phyloP scores from a whole-genome alignment of 768 basidiomycete genomes.

The Tylopilus plumbeoviolaceoides region DNA sequence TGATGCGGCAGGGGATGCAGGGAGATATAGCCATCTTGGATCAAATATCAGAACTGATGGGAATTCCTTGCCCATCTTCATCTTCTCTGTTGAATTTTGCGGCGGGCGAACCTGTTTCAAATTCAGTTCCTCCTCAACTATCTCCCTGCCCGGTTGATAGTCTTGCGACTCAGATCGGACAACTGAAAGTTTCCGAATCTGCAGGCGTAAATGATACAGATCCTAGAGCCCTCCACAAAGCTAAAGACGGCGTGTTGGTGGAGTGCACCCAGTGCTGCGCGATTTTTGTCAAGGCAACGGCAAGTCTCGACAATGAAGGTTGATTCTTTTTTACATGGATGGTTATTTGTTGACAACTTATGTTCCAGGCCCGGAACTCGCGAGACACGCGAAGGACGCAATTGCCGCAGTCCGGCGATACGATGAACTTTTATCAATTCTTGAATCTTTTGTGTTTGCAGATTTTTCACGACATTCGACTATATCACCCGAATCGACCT shows the following conservation, averaged over 20 bases:
- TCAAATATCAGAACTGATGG: conserved; percentile 42
- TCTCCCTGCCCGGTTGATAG: conserved; percentile 16
- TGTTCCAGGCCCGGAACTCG: conserved; percentile 13
- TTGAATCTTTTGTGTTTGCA: conserved; percentile 6
- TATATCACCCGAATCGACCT: neutral
- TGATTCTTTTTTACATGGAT: neutral
- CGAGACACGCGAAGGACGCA: conserved; percentile 19
- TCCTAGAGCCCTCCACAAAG: neutral
- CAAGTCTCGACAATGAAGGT: conserved; percentile 29
- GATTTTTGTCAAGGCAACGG: conserved; percentile 41
- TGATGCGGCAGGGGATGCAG: conserved; percentile 28
- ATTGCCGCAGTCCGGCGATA: conserved; percentile 19
- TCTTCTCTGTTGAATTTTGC: neutral
- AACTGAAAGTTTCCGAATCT: conserved; percentile 18
- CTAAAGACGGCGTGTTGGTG: conserved; percentile 21
- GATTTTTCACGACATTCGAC: neutral
- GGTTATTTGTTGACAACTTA: neutral
- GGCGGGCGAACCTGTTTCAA: neutral
- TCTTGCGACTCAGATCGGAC: conserved; percentile 14
- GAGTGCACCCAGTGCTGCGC: conserved; percentile 41
- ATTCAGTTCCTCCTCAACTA: neutral
- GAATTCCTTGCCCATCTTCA: conserved; percentile 8
- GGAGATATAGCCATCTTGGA: conserved; percentile 46
- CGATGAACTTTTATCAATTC: conserved; percentile 9
- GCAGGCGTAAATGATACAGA: neutral